Evolutionary conservation across 129 eudicot genomes (phyloP), one percentile per base, ranked within the genome.

Genomic region (Flaveria sonorensis): DNA sequence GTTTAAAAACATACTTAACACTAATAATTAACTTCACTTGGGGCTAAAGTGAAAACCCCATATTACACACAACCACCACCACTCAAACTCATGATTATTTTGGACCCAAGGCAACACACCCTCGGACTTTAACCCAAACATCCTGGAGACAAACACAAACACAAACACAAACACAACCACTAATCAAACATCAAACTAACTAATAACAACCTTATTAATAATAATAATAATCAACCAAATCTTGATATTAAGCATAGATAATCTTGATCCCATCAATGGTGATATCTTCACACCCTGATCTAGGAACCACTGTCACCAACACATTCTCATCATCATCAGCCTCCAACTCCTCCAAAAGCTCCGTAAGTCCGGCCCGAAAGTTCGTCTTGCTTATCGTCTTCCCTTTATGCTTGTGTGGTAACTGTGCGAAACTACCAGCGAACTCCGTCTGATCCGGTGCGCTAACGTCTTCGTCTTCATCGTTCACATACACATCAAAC

Each of bases 381-480:
- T 81, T 79, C 0, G 88, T 80, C 72, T 40, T 85, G 63, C 77
- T 81, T 28, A 55, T 48, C 61, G 59, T 68, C 82, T 71, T 81
- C 3, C 82, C 83, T 70, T 61, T 83, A 4, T 50, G 71, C 14
- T 71, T 87, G 2, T 77, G 85, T 7, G 92, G 92, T 72, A 89
- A 71, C 74, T 81, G 79, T 0, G 88, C 73, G 47, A 81, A 89
- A 62, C 92, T 77, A 9, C 96, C 92, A 10, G 86, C 92, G 18
- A 85, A 89, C 88, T 87, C 96, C 0, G 92, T 77, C 62, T 67
- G 83, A 53, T 82, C 87, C 6, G 90, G 84, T 10, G 86, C 91
- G 23, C 79, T 73, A 26, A 18, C 75, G 0, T 88, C 89, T 2
- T 88, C 89, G 16, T 87, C 89, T 19, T 85, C 92, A 32, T 86